Conservation (phyloP, 345 rosid genomes). For the Raphanus sativus region DNA sequence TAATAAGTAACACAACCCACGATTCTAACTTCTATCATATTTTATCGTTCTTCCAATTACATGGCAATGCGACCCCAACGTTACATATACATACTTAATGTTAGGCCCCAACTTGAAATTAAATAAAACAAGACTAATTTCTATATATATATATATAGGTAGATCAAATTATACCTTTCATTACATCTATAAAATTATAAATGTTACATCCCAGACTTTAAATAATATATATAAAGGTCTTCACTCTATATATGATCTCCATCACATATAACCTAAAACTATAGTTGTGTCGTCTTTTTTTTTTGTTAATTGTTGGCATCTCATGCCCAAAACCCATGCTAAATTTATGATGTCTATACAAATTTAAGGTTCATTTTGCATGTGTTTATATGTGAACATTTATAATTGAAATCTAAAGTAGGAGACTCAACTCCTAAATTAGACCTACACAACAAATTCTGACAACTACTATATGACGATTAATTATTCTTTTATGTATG, state of each 20-base stretch:
- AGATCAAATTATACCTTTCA: background rate
- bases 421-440: background rate
- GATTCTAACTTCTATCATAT: constrained; percentile 28
- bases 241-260: background rate
- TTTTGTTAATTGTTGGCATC: background rate
- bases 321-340: background rate
- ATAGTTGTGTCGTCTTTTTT: background rate
- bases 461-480: background rate
- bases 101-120: constrained; percentile 1
- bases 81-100: background rate
- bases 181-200: constrained; percentile 1
- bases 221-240: background rate
- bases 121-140: background rate
- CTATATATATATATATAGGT: background rate
- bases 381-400: background rate
- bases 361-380: background rate
- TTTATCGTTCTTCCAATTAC: constrained; percentile 13
- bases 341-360: background rate
- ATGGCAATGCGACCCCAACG: constrained; percentile 1
- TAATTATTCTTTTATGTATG: background rate
- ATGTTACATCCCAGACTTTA: background rate
- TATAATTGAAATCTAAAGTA: background rate
- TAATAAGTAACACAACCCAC: constrained; percentile 17
- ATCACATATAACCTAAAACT: background rate
- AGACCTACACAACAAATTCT: background rate